A percentile compares a stretch with the other conserved stretches of the same genome.
These are phyloP conservation scores for Ophiostoma quercus DNA, from an alignment of 2,329 filamentous ascomycete genomes.

Conservation along the genomic window DNA sequence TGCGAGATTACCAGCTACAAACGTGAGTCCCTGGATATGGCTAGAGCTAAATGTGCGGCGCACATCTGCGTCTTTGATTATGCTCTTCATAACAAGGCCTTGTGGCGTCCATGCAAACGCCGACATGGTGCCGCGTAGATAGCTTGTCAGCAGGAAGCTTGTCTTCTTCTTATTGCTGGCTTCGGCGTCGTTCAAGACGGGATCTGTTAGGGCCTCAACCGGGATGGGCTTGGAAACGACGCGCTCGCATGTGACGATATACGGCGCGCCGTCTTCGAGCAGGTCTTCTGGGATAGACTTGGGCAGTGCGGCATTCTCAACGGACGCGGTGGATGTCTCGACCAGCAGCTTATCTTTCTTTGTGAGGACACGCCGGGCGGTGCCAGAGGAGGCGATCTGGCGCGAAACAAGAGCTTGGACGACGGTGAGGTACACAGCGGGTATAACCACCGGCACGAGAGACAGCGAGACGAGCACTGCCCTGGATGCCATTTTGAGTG, in stretches of 20 bases:
- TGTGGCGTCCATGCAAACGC: slow-evolving; percentile 36
- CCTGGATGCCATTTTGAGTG: slow-evolving; percentile 6
- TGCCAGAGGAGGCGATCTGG: slow-evolving; percentile 9
- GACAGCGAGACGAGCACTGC: slow-evolving; percentile 16
- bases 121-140: slow-evolving; percentile 32
- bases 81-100: slow-evolving; percentile 31
- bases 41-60: slow-evolving; percentile 30
- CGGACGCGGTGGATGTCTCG: neutral
- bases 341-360: neutral
- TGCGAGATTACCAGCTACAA: slow-evolving; percentile 32
- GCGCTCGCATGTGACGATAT: slow-evolving; percentile 24
- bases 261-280: slow-evolving; percentile 15
- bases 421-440: slow-evolving; percentile 19
- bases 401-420: slow-evolving; percentile 21
- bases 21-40: slow-evolving; percentile 29
- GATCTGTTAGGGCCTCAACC: neutral
- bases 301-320: slow-evolving; percentile 6
- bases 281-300: slow-evolving; percentile 22
- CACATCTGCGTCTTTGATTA: slow-evolving; percentile 27
- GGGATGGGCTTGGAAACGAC: slow-evolving; percentile 23
- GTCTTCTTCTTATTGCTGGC: neutral
- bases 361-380: neutral
- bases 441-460: slow-evolving; percentile 20
- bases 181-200: neutral
- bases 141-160: slow-evolving; percentile 30